These are phyloP conservation scores for Cyclospora cayetanensis DNA, from an alignment of 169 alveolate species.

Conservation along the genomic window DNA sequence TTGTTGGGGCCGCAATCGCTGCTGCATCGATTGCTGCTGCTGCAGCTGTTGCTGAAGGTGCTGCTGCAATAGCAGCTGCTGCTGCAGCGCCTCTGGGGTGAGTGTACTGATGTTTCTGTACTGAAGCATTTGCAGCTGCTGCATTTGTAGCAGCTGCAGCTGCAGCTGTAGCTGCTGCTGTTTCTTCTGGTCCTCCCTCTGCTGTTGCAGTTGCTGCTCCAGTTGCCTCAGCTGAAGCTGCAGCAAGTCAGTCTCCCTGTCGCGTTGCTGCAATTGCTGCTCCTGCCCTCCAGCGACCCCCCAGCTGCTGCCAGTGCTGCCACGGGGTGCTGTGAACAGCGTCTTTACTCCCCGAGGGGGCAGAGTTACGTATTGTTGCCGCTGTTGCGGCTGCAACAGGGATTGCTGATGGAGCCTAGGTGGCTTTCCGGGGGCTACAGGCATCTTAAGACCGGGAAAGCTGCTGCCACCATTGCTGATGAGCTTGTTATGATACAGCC, in stretches of 20 bases:
- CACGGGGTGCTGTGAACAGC: too few species aligned
- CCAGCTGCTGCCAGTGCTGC: background rate
- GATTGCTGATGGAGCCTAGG: background rate
- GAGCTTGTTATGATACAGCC: background rate
- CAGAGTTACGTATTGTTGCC: background rate
- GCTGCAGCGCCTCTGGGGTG: background rate
- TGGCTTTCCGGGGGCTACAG: too few species aligned
- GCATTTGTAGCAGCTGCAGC: background rate
- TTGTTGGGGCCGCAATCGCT: too few species aligned
- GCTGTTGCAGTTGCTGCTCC: slow-evolving; percentile 53
- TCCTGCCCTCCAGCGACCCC: background rate
- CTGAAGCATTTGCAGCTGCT: background rate
- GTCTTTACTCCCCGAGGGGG: background rate
- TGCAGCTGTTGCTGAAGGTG: background rate
- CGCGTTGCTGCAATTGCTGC: slow-evolving; percentile 23
- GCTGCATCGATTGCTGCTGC: background rate
- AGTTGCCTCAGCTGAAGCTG: slow-evolving; percentile 24
- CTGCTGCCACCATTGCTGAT: background rate
- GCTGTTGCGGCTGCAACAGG: slow-evolving; percentile 7
- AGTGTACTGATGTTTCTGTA: background rate
- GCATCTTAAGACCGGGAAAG: background rate
- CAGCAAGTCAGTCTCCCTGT: background rate
- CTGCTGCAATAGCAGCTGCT: too few species aligned
- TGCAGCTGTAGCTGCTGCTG: slow-evolving; percentile 5
- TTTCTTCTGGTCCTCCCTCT: slow-evolving; percentile 10